phyloP scores from a whole-genome alignment of 768 basidiomycete species.

The Pisolithus microcarpus region DNA sequence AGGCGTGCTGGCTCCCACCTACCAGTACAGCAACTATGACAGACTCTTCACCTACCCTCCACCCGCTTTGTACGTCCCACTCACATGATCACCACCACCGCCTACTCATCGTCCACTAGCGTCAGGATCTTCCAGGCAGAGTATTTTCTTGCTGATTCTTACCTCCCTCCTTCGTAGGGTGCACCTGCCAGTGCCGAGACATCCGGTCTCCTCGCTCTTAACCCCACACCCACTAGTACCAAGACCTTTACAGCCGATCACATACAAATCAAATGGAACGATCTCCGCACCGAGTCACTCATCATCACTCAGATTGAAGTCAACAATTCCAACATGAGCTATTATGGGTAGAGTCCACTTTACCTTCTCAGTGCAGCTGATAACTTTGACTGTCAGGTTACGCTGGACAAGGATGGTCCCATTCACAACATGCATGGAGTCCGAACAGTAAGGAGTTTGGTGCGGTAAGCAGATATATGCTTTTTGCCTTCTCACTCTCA shows the following conservation, averaged over 20 bases:
- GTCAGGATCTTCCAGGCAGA: constrained; percentile 66
- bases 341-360: constrained; percentile 95
- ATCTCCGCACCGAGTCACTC: constrained; percentile 87
- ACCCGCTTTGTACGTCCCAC: constrained; percentile 58
- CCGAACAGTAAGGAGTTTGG: constrained; percentile 96
- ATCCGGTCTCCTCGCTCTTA: constrained; percentile 61
- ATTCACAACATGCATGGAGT: constrained; percentile 94
- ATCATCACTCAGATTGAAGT: constrained; percentile 94
- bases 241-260: constrained; percentile 95
- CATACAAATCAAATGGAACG: constrained; percentile 93
- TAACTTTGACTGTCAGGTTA: constrained; percentile 86
- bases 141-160: no score
- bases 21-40: constrained; percentile 81
- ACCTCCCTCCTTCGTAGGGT: constrained; percentile 41
- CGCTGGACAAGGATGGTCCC: constrained; percentile 91
- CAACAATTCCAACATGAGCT: constrained; percentile 93
- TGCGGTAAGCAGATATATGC: constrained; percentile 41
- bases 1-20: constrained; percentile 66
- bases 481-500: no score
- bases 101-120: constrained; percentile 32
- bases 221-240: constrained; percentile 61
- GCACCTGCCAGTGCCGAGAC: constrained; percentile 84
- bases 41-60: constrained; percentile 81
- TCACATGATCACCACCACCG: constrained; percentile 5
- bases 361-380: constrained; percentile 90